Conservation (phyloP, 1,284 basidiomycete species). For the Gomphus sp. region DNA sequence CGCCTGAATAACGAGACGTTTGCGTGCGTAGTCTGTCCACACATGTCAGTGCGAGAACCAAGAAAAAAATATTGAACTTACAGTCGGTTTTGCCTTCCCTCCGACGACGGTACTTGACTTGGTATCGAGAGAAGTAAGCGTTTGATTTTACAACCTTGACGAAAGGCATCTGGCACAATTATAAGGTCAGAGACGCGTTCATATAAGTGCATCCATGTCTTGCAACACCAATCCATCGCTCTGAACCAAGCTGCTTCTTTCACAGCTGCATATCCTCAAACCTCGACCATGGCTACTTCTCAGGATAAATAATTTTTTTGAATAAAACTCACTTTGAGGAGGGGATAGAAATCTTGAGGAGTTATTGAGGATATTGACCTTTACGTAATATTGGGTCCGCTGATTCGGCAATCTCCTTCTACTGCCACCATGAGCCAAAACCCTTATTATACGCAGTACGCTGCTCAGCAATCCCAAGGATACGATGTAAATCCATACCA, state of each 20-base stretch:
- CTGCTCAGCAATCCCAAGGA: conserved; percentile 31
- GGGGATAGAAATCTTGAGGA: neutral
- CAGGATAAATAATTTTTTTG: neutral
- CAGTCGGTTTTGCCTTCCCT: conserved; percentile 99
- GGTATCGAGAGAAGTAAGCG: conserved; percentile 97
- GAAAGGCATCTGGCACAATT: conserved; percentile 65
- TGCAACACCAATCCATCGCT: conserved; percentile 10
- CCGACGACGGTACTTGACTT: conserved; percentile 92
- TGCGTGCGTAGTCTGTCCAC: conserved; percentile 84
- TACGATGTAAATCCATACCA: conserved; percentile 70
- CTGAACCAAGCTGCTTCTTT: neutral
- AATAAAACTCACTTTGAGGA: conserved; percentile 13
- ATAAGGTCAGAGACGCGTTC: neutral
- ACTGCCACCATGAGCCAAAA: conserved; percentile 26
- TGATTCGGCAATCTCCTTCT: neutral
- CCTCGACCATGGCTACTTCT: neutral
- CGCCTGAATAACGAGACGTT: conserved; percentile 92
- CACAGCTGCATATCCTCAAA: neutral
- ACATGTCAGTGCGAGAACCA: neutral
- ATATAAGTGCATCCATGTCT: conserved; percentile 6
- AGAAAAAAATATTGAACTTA: conserved; percentile 27
- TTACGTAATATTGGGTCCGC: neutral
- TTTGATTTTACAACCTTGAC: conserved; percentile 83
- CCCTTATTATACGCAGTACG: conserved; percentile 27
- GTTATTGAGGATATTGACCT: conserved; percentile 4